Conservation (phyloP, 202 grass and related monocot genomes). For the Setaria viridis region DNA sequence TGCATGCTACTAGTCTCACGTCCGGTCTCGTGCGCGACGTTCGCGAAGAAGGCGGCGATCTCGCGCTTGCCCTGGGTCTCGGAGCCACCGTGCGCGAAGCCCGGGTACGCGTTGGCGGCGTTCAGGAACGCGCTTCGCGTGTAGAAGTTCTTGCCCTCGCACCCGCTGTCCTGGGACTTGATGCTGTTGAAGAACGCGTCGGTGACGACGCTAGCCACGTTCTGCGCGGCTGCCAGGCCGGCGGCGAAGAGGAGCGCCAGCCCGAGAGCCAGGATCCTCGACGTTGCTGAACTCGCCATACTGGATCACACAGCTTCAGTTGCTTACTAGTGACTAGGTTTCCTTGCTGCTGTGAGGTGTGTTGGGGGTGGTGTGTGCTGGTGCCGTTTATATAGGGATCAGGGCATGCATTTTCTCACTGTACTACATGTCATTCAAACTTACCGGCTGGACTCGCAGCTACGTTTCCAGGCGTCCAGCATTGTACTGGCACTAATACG, state of each 20-base stretch:
- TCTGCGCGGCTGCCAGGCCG: conserved; percentile 49
- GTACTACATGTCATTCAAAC: background rate
- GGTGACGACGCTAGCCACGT: conserved; percentile 26
- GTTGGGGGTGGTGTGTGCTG: background rate
- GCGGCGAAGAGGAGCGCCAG: conserved; percentile 15
- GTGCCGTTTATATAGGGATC: conserved; percentile 20
- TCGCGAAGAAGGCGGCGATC: too few species aligned
- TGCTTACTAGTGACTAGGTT: background rate
- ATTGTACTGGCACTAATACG: background rate
- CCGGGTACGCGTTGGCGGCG: too few species aligned
- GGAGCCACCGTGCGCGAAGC: background rate
- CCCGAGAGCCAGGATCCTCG: conserved; percentile 36
- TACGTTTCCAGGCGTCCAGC: background rate
- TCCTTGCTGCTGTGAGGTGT: background rate
- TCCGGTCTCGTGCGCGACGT: too few species aligned
- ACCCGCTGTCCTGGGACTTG: too few species aligned
- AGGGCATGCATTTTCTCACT: too few species aligned
- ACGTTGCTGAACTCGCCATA: conserved; percentile 17
- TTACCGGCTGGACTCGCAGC: too few species aligned
- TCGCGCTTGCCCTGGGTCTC: too few species aligned
- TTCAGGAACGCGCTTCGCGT: too few species aligned
- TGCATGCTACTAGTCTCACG: too few species aligned
- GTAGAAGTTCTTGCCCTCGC: too few species aligned
- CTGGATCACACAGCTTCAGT: background rate
- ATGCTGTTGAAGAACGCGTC: too few species aligned